These are phyloP conservation scores for Alternaria brassicicola DNA, from an alignment of 2,329 filamentous ascomycete genomes.

Conservation along the genomic window DNA sequence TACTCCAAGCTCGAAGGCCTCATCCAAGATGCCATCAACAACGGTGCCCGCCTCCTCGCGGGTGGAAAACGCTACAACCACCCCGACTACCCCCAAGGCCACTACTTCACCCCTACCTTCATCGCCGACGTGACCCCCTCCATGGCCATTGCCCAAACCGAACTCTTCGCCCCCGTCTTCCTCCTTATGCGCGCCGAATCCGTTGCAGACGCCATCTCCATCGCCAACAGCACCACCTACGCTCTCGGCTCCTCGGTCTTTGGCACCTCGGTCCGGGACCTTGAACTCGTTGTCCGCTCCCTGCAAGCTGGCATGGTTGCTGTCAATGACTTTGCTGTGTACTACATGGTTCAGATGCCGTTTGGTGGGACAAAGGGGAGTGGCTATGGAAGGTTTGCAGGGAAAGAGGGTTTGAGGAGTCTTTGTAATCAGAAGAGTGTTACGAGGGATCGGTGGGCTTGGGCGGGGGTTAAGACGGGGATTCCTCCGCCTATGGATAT, in stretches of 20 bases:
- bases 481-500: constrained; percentile 85
- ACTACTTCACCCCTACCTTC: constrained; percentile 92
- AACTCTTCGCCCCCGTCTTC: constrained; percentile 93
- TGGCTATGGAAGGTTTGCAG: constrained; percentile 90
- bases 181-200: constrained; percentile 76
- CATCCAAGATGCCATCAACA: constrained; percentile 74
- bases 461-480: constrained; percentile 66
- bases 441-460: constrained; percentile 75
- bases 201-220: constrained; percentile 70
- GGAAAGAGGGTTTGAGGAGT: constrained; percentile 81
- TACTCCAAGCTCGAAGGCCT: constrained; percentile 79
- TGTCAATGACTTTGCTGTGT: constrained; percentile 93
- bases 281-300: constrained; percentile 68
- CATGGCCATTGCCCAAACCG: constrained; percentile 88
- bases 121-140: constrained; percentile 83
- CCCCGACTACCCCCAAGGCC: constrained; percentile 74
- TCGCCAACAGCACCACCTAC: constrained; percentile 85
- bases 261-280: constrained; percentile 64
- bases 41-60: constrained; percentile 80
- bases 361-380: constrained; percentile 92
- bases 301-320: constrained; percentile 88
- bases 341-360: constrained; percentile 90
- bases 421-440: constrained; percentile 89
- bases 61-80: constrained; percentile 77
- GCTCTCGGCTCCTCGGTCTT: constrained; percentile 90